Evolutionary conservation across 805 yeast species (phyloP).

Genomic region (Candida takata): DNA sequence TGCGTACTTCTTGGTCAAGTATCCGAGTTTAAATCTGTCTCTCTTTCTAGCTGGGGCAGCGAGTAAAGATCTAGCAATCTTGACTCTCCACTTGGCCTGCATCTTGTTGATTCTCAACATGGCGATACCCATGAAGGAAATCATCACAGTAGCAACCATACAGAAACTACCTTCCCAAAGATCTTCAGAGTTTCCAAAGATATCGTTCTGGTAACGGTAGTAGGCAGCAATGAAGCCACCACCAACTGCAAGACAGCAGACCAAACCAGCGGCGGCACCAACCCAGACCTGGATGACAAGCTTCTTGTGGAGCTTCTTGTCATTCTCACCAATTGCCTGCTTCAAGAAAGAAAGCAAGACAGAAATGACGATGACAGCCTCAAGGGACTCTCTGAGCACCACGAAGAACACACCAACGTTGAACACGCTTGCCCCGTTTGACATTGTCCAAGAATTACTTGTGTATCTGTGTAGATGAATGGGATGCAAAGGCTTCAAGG

Average conservation of each 20-base stretch:
- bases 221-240: constrained; percentile 93
- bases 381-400: constrained; percentile 89
- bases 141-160: constrained; percentile 82
- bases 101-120: constrained; percentile 93
- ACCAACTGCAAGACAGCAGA: constrained; percentile 79
- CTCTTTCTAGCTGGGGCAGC: constrained; percentile 44
- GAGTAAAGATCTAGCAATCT: constrained; percentile 79
- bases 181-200: constrained; percentile 85
- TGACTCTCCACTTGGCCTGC: constrained; percentile 96
- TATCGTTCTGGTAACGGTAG: constrained; percentile 71
- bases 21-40: constrained; percentile 48
- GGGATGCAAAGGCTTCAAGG: no score
- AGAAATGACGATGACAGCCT: constrained; percentile 87
- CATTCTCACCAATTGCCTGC: constrained; percentile 66
- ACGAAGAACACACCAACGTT: constrained; percentile 67
- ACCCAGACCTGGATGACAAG: constrained; percentile 79
- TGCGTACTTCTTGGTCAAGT: constrained; percentile 64
- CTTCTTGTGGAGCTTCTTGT: constrained; percentile 47
- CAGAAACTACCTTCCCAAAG: constrained; percentile 96
- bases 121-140: constrained; percentile 91
- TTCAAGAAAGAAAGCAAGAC: constrained; percentile 87
- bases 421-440: constrained; percentile 16
- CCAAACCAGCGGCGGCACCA: constrained; percentile 68
- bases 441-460: background rate
- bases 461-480: no score